phyloP scores from a whole-genome alignment of 176 grass and related monocot genomes.

The Melocanna baccifera region DNA sequence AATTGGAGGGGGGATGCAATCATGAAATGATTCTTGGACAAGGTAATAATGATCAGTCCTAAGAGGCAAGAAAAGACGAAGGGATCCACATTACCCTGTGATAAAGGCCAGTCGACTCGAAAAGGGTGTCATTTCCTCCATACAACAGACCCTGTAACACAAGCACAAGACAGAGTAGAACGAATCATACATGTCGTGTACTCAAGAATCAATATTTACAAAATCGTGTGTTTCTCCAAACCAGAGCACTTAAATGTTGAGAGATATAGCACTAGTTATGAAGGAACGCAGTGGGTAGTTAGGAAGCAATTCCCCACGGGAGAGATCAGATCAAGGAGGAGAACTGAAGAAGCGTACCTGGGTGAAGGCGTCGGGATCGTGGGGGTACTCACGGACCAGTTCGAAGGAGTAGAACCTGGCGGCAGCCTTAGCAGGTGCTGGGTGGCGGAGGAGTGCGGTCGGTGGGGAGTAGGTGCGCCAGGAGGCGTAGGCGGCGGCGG shows the following conservation, averaged over 20 bases:
- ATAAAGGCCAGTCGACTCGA: conserved; percentile 89
- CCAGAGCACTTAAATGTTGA: neutral
- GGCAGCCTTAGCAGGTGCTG: neutral
- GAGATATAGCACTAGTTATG: neutral
- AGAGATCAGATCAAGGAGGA: neutral
- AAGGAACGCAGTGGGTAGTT: neutral
- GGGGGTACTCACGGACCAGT: conserved; percentile 71
- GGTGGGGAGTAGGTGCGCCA: neutral
- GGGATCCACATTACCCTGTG: conserved; percentile 40
- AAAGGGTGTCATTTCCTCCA: conserved; percentile 74
- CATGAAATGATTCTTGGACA: neutral
- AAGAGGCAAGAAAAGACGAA: neutral
- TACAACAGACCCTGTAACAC: conserved; percentile 67
- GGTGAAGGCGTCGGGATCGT: conserved; percentile 80
- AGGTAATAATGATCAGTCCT: neutral
- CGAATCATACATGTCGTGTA: neutral
- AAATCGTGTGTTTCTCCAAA: neutral
- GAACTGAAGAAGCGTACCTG: conserved; percentile 33
- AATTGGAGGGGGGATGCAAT: neutral
- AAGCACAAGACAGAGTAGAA: conserved; percentile 1
- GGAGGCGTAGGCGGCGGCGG: conserved; percentile 11
- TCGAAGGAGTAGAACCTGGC: conserved; percentile 75
- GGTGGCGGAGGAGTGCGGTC: conserved; percentile 16
- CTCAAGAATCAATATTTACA: neutral
- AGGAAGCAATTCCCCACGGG: neutral